phyloP scores from a whole-genome alignment of 768 basidiomycete species.

The Cyathus striatus region DNA sequence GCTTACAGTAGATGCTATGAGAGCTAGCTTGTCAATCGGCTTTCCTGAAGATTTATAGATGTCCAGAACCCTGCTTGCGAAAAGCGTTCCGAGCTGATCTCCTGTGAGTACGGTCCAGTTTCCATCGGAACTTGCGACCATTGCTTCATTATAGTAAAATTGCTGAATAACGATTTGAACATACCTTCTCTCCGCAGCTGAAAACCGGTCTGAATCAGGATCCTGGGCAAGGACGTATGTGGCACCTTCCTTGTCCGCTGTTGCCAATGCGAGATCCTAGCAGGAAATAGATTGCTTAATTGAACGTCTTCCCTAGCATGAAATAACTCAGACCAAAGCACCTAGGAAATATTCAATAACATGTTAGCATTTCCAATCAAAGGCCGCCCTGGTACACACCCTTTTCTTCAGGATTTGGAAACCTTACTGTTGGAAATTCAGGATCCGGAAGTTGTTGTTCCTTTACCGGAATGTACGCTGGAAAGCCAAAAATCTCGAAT shows the following conservation, averaged over 20 bases:
- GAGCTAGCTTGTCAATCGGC: slow-evolving; percentile 57
- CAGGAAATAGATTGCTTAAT: slow-evolving; percentile 21
- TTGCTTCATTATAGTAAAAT: neutral
- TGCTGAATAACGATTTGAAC: slow-evolving; percentile 6
- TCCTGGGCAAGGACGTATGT: slow-evolving; percentile 82
- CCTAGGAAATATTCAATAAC: neutral
- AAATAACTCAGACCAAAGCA: neutral
- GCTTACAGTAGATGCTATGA: slow-evolving; percentile 88
- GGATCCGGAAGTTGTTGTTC: slow-evolving; percentile 76
- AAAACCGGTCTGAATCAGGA: slow-evolving; percentile 83
- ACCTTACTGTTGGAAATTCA: slow-evolving; percentile 78
- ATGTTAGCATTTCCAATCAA: neutral
- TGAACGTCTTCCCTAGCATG: slow-evolving; percentile 28
- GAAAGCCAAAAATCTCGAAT: slow-evolving; percentile 56
- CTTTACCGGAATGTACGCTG: slow-evolving; percentile 52
- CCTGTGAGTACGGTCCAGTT: slow-evolving; percentile 75
- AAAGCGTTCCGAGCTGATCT: slow-evolving; percentile 68
- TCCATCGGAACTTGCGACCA: slow-evolving; percentile 46
- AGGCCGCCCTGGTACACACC: slow-evolving; percentile 43
- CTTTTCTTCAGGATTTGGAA: slow-evolving; percentile 90
- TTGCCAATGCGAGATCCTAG: slow-evolving; percentile 67
- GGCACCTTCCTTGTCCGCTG: slow-evolving; percentile 48
- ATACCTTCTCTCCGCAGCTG: slow-evolving; percentile 68
- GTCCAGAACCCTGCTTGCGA: slow-evolving; percentile 38
- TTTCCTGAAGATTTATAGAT: slow-evolving; percentile 36